A percentile compares a stretch with the other conserved stretches of the same genome.
Conservation (phyloP, 192 early-diverging fungal species). For the Jimgerdemannia lactiflua region DNA sequence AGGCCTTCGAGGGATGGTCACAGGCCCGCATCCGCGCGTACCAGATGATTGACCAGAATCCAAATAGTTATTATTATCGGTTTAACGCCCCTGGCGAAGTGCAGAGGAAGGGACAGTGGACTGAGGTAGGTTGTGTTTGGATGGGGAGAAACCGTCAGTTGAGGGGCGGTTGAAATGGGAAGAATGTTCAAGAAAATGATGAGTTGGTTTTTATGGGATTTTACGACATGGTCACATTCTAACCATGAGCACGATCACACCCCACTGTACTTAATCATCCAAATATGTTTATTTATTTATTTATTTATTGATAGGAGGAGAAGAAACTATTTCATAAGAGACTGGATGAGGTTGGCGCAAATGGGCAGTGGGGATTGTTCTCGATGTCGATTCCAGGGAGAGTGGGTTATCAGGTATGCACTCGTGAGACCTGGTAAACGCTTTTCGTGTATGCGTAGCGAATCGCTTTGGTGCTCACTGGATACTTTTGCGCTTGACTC, state of each 20-base stretch:
- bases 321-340: conserved; percentile 81
- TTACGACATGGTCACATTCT: background rate
- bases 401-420: conserved; percentile 86
- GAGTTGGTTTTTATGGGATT: background rate
- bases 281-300: no score
- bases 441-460: background rate
- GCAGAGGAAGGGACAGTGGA: conserved; percentile 91
- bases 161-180: background rate
- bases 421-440: no score
- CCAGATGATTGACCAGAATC: conserved; percentile 90
- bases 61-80: conserved; percentile 97
- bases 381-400: conserved; percentile 94
- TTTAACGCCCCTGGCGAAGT: conserved; percentile 97
- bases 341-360: conserved; percentile 84
- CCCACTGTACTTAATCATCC: no score
- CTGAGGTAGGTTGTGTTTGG: conserved; percentile 36
- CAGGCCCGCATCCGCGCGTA: conserved; percentile 92
- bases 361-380: conserved; percentile 98
- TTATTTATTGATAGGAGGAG: conserved; percentile 58
- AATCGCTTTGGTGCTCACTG: background rate
- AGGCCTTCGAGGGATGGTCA: conserved; percentile 96
- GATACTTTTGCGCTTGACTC: background rate
- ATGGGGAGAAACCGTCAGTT: background rate
- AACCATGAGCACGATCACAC: no score
- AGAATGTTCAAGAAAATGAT: background rate